phyloP scores from a whole-genome alignment of 805 yeast species.

The Gaillardinia entomophila region DNA sequence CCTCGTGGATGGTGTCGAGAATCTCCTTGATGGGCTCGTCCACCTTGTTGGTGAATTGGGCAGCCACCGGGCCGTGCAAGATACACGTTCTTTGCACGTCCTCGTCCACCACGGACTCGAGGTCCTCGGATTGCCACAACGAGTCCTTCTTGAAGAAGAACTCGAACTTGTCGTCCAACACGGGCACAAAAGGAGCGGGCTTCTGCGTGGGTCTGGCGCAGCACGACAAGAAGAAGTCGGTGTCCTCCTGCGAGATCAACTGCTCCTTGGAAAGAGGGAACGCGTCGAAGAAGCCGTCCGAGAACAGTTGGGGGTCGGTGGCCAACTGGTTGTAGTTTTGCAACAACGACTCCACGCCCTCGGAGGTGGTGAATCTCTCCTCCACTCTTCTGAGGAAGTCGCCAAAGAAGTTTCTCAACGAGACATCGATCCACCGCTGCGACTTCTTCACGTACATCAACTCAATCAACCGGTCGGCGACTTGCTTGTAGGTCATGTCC shows the following conservation, averaged over 20 bases:
- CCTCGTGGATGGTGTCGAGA: slow-evolving; percentile 82
- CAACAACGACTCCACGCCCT: slow-evolving; percentile 57
- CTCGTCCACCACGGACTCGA: slow-evolving; percentile 91
- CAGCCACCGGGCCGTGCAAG: slow-evolving; percentile 97
- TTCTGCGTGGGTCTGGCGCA: slow-evolving; percentile 84
- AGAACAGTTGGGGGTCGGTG: slow-evolving; percentile 51
- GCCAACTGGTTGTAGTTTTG: slow-evolving; percentile 68
- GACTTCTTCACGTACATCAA: slow-evolving; percentile 79
- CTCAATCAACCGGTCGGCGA: slow-evolving; percentile 81
- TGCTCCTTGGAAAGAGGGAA: slow-evolving; percentile 77
- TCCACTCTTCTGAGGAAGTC: slow-evolving; percentile 88
- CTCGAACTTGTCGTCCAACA: slow-evolving; percentile 89
- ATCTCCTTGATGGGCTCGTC: slow-evolving; percentile 92
- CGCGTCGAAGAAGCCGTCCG: slow-evolving; percentile 55
- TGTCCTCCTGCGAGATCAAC: slow-evolving; percentile 90
- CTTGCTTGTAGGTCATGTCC: slow-evolving; percentile 94
- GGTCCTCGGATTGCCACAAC: slow-evolving; percentile 96
- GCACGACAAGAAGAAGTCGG: slow-evolving; percentile 81
- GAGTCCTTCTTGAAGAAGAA: slow-evolving; percentile 98
- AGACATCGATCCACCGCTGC: slow-evolving; percentile 78
- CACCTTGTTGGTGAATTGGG: slow-evolving; percentile 78
- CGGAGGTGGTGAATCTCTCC: slow-evolving; percentile 75
- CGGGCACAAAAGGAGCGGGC: slow-evolving; percentile 98
- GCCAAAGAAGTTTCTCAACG: slow-evolving; percentile 84
- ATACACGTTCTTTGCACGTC: slow-evolving; percentile 99